Percentiles rank a stretch among this genome's conserved stretches.
Conservation (phyloP, 345 rosid species). For the Ceriops zippeliana region DNA sequence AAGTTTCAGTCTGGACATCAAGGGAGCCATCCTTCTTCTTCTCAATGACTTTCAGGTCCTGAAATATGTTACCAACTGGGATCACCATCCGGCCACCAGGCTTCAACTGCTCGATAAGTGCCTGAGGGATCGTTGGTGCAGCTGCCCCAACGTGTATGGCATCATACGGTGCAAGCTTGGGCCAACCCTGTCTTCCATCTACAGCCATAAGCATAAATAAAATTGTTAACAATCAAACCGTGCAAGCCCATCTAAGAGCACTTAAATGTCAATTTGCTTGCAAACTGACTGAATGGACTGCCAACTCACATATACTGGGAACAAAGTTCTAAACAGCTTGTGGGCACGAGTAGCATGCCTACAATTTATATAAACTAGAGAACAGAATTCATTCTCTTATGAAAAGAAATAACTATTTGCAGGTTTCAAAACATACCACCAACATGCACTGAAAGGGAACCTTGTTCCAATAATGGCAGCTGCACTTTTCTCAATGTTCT, state of each 20-base stretch:
- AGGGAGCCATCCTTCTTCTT: constrained; percentile 74
- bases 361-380: background rate
- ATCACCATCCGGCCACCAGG: constrained; percentile 99
- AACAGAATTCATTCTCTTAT: background rate
- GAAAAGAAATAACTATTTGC: background rate
- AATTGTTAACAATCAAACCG: too few species aligned
- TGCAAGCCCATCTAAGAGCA: too few species aligned
- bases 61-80: constrained; percentile 80
- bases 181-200: constrained; percentile 97
- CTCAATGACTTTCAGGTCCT: constrained; percentile 76
- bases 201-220: background rate
- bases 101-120: constrained; percentile 84
- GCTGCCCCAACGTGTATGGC: constrained; percentile 99
- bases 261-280: too few species aligned
- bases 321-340: too few species aligned
- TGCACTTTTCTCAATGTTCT: constrained; percentile 65
- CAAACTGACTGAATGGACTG: too few species aligned
- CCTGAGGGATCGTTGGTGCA: constrained; percentile 73
- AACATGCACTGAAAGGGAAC: constrained; percentile 68
- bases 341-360: too few species aligned
- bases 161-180: constrained; percentile 79
- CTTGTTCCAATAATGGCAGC: constrained; percentile 72
- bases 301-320: too few species aligned
- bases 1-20: constrained; percentile 53
- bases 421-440: constrained; percentile 58